phyloP scores from a whole-genome alignment of 306 rosid genomes.

The Carpinus fangiana region DNA sequence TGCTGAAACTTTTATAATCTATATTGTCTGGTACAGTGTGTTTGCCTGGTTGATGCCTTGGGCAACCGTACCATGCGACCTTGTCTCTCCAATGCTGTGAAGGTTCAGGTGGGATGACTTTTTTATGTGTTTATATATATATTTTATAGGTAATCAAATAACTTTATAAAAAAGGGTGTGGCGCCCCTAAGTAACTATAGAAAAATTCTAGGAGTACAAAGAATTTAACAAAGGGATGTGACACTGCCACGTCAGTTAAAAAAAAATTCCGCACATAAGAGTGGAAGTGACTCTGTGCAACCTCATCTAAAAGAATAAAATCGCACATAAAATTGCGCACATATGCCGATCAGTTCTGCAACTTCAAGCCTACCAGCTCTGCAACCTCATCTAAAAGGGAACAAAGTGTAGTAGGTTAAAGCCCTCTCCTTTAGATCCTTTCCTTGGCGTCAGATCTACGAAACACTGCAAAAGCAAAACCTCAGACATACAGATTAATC shows the following conservation, averaged over 20 bases:
- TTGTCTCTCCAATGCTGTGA: conserved; percentile 84
- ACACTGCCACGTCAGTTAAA: too few relatives aligned
- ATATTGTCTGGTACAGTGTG: conserved; percentile 59
- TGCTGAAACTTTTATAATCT: conserved; percentile 23
- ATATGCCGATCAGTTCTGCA: too few relatives aligned
- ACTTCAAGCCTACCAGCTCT: too few relatives aligned
- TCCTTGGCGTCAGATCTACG: conserved; percentile 43
- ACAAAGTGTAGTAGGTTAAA: conserved; percentile 34
- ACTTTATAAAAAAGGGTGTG: too few relatives aligned
- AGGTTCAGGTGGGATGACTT: conserved; percentile 59
- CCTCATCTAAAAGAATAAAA: too few relatives aligned
- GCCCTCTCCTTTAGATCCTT: conserved; percentile 37
- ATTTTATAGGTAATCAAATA: too few relatives aligned
- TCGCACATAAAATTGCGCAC: too few relatives aligned
- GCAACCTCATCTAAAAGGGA: conserved; percentile 8
- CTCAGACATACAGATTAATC: conserved; percentile 30
- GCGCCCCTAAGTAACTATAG: too few relatives aligned
- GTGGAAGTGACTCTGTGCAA: too few relatives aligned
- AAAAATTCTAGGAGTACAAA: too few relatives aligned
- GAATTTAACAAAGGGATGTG: too few relatives aligned
- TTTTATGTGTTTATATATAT: neutral
- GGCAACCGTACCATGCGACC: conserved; percentile 98
- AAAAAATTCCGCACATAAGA: too few relatives aligned
- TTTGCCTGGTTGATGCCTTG: conserved; percentile 83
- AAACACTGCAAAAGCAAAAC: conserved; percentile 48